Conservation (phyloP, 495 filamentous ascomycete species). For the Aspergillus hancockii region DNA sequence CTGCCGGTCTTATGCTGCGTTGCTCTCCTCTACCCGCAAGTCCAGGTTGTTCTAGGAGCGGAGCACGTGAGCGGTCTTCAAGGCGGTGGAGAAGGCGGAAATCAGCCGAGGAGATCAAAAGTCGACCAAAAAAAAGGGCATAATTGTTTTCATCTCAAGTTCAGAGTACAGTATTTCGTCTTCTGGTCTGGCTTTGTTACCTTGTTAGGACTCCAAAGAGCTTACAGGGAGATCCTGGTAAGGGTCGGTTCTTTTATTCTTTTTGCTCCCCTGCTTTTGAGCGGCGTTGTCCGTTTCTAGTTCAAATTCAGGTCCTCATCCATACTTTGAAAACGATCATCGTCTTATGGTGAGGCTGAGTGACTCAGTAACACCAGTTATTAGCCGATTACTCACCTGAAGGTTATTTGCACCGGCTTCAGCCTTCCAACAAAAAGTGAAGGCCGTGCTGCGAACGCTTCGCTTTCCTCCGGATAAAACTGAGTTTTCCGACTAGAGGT, state of each 20-base stretch:
- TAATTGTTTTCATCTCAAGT: background rate
- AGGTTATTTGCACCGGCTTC: background rate
- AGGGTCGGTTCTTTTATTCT: background rate
- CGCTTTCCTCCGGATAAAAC: background rate
- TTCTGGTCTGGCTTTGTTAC: background rate
- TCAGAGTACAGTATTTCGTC: background rate
- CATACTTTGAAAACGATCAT: background rate
- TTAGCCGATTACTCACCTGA: background rate
- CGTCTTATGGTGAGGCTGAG: background rate
- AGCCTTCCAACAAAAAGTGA: background rate
- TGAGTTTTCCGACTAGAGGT: background rate
- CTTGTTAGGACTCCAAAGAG: background rate
- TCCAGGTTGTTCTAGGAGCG: background rate
- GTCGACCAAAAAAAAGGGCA: background rate
- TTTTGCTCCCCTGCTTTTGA: background rate
- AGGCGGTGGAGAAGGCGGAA: slow-evolving; percentile 20
- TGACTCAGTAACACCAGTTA: background rate
- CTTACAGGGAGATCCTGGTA: background rate
- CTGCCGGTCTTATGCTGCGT: slow-evolving; percentile 22
- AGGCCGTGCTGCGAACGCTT: background rate
- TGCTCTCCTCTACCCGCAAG: background rate
- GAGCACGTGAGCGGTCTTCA: slow-evolving; percentile 23
- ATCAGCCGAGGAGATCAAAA: slow-evolving; percentile 3
- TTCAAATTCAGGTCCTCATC: background rate
- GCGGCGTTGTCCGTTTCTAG: background rate